Conservation (phyloP, 2,329 filamentous ascomycete species). For the Geoglossum cookeanum region DNA sequence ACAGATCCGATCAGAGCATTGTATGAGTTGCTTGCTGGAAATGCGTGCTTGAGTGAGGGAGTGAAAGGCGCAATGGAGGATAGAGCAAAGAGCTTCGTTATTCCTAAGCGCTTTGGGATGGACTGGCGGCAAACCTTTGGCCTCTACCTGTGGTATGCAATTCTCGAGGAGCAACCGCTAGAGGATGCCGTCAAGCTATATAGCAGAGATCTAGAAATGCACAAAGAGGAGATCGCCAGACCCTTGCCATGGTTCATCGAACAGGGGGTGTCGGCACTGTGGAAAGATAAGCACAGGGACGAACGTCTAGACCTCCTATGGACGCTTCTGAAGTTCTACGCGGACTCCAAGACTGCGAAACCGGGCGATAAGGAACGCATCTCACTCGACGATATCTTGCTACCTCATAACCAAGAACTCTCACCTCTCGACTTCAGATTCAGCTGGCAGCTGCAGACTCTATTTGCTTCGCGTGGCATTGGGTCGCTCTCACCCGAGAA, state of each 20-base stretch:
- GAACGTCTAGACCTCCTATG: constrained; percentile 62
- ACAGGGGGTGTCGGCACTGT: constrained; percentile 36
- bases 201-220: constrained; percentile 50
- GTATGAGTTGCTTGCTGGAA: constrained; percentile 77
- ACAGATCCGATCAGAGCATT: constrained; percentile 65
- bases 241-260: constrained; percentile 32
- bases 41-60: constrained; percentile 67
- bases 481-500: constrained; percentile 29
- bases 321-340: constrained; percentile 65
- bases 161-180: constrained; percentile 46
- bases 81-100: constrained; percentile 57
- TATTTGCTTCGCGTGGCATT: constrained; percentile 21
- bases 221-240: constrained; percentile 19
- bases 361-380: constrained; percentile 9
- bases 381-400: constrained; percentile 49
- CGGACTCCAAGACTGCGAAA: constrained; percentile 29
- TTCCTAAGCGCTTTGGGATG: constrained; percentile 66
- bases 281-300: constrained; percentile 39
- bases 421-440: constrained; percentile 3
- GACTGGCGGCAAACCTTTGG: constrained; percentile 92
- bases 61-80: constrained; percentile 63
- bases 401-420: constrained; percentile 45
- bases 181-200: constrained; percentile 56
- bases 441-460: constrained; percentile 2
- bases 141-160: constrained; percentile 76